A percentile compares a stretch with the other conserved stretches of the same genome.
phyloP scores from a whole-genome alignment of 192 early-diverging fungal genomes.

The Entomortierella chlamydospora region DNA sequence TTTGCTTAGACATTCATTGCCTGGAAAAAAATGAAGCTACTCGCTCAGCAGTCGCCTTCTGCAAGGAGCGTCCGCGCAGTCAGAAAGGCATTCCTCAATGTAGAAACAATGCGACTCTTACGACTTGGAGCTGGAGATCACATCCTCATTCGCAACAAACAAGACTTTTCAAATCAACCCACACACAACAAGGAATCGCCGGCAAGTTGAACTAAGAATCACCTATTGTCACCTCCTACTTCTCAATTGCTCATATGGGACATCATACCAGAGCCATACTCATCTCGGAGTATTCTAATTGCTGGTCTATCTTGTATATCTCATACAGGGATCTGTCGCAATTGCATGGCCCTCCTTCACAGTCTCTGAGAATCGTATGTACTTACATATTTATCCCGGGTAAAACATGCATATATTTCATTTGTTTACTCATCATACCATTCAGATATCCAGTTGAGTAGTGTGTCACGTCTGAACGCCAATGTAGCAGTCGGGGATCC shows the following conservation, averaged over 20 bases:
- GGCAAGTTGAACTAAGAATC: not conserved
- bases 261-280: too few relatives aligned
- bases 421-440: not conserved
- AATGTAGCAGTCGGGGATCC: slow-evolving; percentile 61
- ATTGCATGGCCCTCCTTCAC: slow-evolving; percentile 69
- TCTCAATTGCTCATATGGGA: too few relatives aligned
- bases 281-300: too few relatives aligned
- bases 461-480: slow-evolving; percentile 58
- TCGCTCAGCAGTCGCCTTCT: slow-evolving; percentile 47
- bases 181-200: not conserved
- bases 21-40: slow-evolving; percentile 50
- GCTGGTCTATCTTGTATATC: too few relatives aligned
- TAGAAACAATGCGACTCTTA: slow-evolving; percentile 48
- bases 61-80: slow-evolving; percentile 52
- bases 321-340: slow-evolving; percentile 55
- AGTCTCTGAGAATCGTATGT: slow-evolving; percentile 52
- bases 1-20: too few relatives aligned
- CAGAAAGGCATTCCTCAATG: slow-evolving; percentile 54
- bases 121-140: slow-evolving; percentile 52
- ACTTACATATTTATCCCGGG: too few relatives aligned
- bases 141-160: slow-evolving; percentile 31
- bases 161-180: not conserved
- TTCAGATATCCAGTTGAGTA: slow-evolving; percentile 63
- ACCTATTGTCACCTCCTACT: too few relatives aligned
- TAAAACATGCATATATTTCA: not conserved